phyloP scores from a whole-genome alignment of 2,329 filamentous ascomycete species.

The Periconia sp. region DNA sequence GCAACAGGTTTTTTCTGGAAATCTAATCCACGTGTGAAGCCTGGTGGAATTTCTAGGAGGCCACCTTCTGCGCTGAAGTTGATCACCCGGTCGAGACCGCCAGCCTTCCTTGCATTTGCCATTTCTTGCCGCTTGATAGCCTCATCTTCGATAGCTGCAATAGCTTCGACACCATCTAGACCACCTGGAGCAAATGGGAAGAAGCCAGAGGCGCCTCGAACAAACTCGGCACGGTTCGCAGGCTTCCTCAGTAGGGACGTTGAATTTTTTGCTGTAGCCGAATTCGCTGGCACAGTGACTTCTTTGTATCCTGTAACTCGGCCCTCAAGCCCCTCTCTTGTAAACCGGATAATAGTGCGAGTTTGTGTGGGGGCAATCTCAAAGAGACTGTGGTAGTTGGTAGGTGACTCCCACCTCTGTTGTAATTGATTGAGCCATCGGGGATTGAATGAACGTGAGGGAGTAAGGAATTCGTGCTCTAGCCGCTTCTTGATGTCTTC shows the following conservation, averaged over 20 bases:
- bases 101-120: constrained; percentile 47
- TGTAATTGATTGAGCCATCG: constrained; percentile 91
- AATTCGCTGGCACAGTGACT: constrained; percentile 87
- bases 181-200: constrained; percentile 94
- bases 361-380: constrained; percentile 89
- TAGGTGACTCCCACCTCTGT: constrained; percentile 83
- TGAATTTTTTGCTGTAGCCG: constrained; percentile 92
- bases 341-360: constrained; percentile 92
- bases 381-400: constrained; percentile 84
- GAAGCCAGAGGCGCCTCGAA: constrained; percentile 89
- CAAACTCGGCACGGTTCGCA: constrained; percentile 85
- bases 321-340: constrained; percentile 88
- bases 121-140: constrained; percentile 60
- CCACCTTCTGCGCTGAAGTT: constrained; percentile 79
- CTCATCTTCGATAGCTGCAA: constrained; percentile 83
- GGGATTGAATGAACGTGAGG: constrained; percentile 77
- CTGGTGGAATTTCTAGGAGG: constrained; percentile 81
- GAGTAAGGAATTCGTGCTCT: constrained; percentile 78
- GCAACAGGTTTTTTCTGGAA: constrained; percentile 67
- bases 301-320: constrained; percentile 92
- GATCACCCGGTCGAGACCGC: constrained; percentile 81
- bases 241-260: constrained; percentile 88
- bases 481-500: constrained; percentile 73
- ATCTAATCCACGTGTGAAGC: constrained; percentile 78
- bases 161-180: constrained; percentile 82